Conservation (phyloP, 306 rosid genomes). For the Dicorynia guianensis region DNA sequence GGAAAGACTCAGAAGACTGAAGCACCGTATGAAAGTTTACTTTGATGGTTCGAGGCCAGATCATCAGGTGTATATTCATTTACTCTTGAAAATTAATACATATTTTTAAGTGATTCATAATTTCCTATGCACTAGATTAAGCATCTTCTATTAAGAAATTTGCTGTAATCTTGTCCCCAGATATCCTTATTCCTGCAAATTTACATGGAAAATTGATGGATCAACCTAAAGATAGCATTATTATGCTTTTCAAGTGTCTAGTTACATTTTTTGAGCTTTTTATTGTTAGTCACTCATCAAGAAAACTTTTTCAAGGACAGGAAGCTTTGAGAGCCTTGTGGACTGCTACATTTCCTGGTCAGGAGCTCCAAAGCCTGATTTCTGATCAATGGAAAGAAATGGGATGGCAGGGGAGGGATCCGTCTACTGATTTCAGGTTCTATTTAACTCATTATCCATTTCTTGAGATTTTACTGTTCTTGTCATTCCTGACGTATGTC, state of each 20-base stretch:
- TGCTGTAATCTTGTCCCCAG: slow-evolving; percentile 7
- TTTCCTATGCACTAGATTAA: slow-evolving; percentile 16
- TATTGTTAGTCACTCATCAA: slow-evolving; percentile 29
- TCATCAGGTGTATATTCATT: slow-evolving; percentile 65
- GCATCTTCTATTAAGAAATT: slow-evolving; percentile 12
- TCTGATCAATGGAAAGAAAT: slow-evolving; percentile 97
- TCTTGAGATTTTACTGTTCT: background rate
- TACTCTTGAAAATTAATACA: background rate
- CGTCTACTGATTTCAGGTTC: slow-evolving; percentile 96
- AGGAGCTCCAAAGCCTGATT: slow-evolving; percentile 80
- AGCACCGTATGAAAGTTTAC: slow-evolving; percentile 71
- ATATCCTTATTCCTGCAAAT: background rate
- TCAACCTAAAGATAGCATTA: background rate
- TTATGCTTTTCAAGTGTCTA: background rate
- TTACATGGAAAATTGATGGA: slow-evolving; percentile 11
- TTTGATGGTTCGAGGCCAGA: slow-evolving; percentile 78
- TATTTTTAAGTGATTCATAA: slow-evolving; percentile 11
- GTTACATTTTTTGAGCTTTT: slow-evolving; percentile 18
- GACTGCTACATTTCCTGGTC: slow-evolving; percentile 76
- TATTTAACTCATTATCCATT: slow-evolving; percentile 24
- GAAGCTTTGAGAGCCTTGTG: slow-evolving; percentile 87
- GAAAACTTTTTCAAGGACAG: slow-evolving; percentile 53
- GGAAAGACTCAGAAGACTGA: slow-evolving; percentile 67
- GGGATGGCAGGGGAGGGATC: slow-evolving; percentile 99
- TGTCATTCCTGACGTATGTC: slow-evolving; percentile 10